phyloP scores from a whole-genome alignment of 441 rosid species.

The Erysimum cheiri region DNA sequence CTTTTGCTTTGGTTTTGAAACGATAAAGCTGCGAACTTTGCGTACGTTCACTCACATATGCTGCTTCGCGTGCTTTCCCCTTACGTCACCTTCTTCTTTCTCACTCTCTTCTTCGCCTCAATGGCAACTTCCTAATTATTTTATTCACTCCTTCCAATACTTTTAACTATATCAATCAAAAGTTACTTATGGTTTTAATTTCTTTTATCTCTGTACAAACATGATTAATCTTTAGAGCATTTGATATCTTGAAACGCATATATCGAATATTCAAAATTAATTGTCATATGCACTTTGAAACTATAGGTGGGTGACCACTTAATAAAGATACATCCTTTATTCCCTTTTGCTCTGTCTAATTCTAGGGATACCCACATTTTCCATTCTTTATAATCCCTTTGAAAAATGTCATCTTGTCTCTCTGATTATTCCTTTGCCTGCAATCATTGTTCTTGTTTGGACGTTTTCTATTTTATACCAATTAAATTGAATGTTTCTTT shows the following conservation, averaged over 20 bases:
- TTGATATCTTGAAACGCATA: neutral
- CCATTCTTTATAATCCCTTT: conserved; percentile 32
- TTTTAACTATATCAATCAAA: too few relatives aligned
- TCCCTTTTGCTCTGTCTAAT: conserved; percentile 51
- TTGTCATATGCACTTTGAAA: conserved; percentile 19
- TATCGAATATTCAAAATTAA: neutral
- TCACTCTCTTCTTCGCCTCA: conserved; percentile 15
- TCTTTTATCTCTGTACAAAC: neutral
- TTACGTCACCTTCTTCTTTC: conserved; percentile 30
- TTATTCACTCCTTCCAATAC: neutral
- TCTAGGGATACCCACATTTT: conserved; percentile 44
- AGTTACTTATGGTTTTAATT: neutral
- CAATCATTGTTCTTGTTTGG: conserved; percentile 47
- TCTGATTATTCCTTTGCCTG: conserved; percentile 45
- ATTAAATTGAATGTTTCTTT: conserved; percentile 33
- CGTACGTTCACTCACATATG: conserved; percentile 35
- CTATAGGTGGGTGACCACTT: conserved; percentile 45
- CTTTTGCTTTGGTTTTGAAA: conserved; percentile 33
- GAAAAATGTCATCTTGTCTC: conserved; percentile 34
- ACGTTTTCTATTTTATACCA: conserved; percentile 32
- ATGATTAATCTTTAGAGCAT: conserved; percentile 1
- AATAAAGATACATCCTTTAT: conserved; percentile 55
- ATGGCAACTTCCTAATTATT: conserved; percentile 2
- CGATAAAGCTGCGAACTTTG: conserved; percentile 44
- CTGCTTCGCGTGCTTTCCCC: conserved; percentile 39